A percentile compares a stretch with the other conserved stretches of the same genome.
Conservation (phyloP, 306 rosid genomes). For the Prunus mira region DNA sequence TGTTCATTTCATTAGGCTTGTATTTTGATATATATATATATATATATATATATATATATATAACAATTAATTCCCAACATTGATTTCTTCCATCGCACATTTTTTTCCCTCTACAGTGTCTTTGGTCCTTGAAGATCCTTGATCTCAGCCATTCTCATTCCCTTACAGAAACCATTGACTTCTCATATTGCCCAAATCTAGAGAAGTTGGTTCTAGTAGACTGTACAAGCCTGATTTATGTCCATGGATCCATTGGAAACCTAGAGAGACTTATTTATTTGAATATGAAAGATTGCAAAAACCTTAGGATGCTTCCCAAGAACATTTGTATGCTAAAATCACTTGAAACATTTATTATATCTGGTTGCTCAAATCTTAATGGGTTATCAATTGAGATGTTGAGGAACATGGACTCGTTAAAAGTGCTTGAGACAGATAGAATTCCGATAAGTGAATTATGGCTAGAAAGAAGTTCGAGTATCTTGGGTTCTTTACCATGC, state of each 20-base stretch:
- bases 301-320: constrained; percentile 2
- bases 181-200: neutral
- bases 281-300: constrained; percentile 9
- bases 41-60: neutral
- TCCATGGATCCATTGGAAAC: constrained; percentile 22
- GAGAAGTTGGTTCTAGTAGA: constrained; percentile 6
- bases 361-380: neutral
- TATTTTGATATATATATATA: neutral
- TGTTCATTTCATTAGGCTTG: neutral
- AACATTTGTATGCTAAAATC: neutral
- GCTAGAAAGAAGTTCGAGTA: neutral
- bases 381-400: neutral
- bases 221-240: neutral
- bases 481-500: neutral
- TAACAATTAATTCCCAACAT: too few relatives aligned
- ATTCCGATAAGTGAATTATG: neutral
- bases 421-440: neutral
- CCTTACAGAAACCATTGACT: neutral
- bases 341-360: neutral
- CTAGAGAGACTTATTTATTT: constrained; percentile 2
- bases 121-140: too few relatives aligned
- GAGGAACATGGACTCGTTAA: neutral
- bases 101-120: too few relatives aligned
- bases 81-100: too few relatives aligned
- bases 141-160: neutral